Conservation (phyloP, 768 basidiomycete species). For the Agrocybe chaxingu region DNA sequence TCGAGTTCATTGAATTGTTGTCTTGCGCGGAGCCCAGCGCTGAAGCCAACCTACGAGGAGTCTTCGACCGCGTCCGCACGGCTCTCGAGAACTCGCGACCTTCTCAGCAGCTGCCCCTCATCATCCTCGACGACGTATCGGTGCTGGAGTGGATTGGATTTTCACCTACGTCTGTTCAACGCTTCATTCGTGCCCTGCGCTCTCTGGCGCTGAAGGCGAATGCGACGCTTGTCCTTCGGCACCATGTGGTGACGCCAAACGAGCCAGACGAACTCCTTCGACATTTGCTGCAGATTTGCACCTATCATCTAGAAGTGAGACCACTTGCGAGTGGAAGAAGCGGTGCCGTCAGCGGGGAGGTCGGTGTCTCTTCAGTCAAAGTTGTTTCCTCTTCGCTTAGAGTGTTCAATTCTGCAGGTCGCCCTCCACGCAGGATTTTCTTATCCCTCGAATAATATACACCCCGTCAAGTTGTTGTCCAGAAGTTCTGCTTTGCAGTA, state of each 20-base stretch:
- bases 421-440: constrained; percentile 43
- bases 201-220: constrained; percentile 49
- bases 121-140: constrained; percentile 71
- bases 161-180: constrained; percentile 43
- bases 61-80: constrained; percentile 33
- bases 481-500: constrained; percentile 66
- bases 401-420: neutral
- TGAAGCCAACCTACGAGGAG: constrained; percentile 23
- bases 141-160: constrained; percentile 73
- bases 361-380: constrained; percentile 22
- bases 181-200: constrained; percentile 59
- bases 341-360: constrained; percentile 77
- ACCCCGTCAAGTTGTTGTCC: constrained; percentile 39
- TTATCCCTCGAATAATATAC: constrained; percentile 51
- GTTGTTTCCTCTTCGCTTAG: neutral
- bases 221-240: constrained; percentile 58
- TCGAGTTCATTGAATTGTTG: constrained; percentile 56
- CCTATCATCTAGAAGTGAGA: constrained; percentile 69
- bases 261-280: constrained; percentile 62
- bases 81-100: constrained; percentile 15
- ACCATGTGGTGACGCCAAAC: constrained; percentile 52
- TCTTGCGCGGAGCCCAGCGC: constrained; percentile 13
- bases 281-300: constrained; percentile 56
- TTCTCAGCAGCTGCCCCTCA: constrained; percentile 26
- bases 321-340: constrained; percentile 74